Evolutionary conservation across 345 rosid genomes (phyloP).

Genomic region (Moricandia moricandioides): DNA sequence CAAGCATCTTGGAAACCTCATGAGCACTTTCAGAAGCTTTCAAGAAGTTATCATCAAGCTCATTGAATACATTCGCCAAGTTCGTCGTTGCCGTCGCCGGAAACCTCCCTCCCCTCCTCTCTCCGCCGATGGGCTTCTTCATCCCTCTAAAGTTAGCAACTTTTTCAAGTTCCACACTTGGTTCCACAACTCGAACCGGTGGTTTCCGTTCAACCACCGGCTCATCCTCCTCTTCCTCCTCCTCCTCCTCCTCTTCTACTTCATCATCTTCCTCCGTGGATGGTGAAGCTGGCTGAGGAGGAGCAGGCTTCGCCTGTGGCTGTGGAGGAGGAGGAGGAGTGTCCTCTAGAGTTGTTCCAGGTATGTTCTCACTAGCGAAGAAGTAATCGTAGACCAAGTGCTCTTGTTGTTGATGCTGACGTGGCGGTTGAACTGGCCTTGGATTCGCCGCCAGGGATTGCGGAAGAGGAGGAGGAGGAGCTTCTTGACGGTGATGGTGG

Average conservation of each 20-base stretch:
- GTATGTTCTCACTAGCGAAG: conserved; percentile 52
- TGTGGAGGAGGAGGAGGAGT: conserved; percentile 40
- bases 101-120: conserved; percentile 42
- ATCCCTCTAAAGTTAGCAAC: conserved; percentile 35
- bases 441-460: conserved; percentile 14
- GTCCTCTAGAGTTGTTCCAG: conserved; percentile 60
- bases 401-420: conserved; percentile 34
- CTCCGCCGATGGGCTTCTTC: conserved; percentile 43
- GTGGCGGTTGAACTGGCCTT: conserved; percentile 29
- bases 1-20: conserved; percentile 90
- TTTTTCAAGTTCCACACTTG: conserved; percentile 36
- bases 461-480: conserved; percentile 24
- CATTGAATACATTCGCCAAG: conserved; percentile 53
- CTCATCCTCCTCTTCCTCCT: conserved; percentile 33
- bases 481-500: neutral
- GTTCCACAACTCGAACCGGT: too few relatives aligned
- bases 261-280: conserved; percentile 23
- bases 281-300: conserved; percentile 34
- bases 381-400: conserved; percentile 42
- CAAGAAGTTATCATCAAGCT: conserved; percentile 86
- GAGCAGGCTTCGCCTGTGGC: conserved; percentile 40
- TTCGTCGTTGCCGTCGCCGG: conserved; percentile 16
- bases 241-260: conserved; percentile 15
- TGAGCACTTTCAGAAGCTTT: conserved; percentile 90
- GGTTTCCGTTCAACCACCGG: conserved; percentile 40